Conservation (phyloP, 202 grass and related monocot species). For the Saccharum hybrid region DNA sequence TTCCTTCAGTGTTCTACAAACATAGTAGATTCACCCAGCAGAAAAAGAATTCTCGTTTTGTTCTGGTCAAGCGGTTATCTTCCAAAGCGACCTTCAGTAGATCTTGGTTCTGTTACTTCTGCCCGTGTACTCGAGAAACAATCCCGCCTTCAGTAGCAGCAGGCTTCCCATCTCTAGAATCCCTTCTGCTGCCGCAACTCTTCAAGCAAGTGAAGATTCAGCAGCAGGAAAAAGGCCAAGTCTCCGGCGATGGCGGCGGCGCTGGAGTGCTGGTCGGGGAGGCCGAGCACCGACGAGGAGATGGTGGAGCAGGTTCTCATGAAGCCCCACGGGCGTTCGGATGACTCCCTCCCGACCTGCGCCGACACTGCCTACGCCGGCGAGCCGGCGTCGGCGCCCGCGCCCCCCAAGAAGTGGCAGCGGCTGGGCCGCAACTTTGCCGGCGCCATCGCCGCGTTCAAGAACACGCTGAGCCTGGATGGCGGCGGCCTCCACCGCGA, state of each 20-base stretch:
- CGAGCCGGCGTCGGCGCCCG: conserved; percentile 43
- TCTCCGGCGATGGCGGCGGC: conserved; percentile 77
- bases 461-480: conserved; percentile 85
- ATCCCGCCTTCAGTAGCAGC: not conserved
- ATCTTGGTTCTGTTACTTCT: conserved; percentile 43
- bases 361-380: conserved; percentile 50
- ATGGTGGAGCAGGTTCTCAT: conserved; percentile 98
- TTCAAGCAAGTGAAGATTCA: conserved; percentile 15
- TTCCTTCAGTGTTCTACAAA: too few species aligned
- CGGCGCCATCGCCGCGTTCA: conserved; percentile 86
- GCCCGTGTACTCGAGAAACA: not conserved
- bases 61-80: not conserved
- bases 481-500: conserved; percentile 55
- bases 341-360: conserved; percentile 63
- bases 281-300: conserved; percentile 98
- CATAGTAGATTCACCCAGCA: too few species aligned
- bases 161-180: not conserved
- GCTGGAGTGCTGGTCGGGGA: conserved; percentile 97
- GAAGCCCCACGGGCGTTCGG: conserved; percentile 79
- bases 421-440: conserved; percentile 82
- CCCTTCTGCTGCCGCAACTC: not conserved
- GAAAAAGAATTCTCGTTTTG: conserved; percentile 1
- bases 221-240: conserved; percentile 2
- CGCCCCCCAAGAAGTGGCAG: conserved; percentile 87
- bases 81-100: not conserved